These are phyloP conservation scores for Scheffersomyces amazonensis DNA, from an alignment of 805 yeast species.

Conservation along the genomic window DNA sequence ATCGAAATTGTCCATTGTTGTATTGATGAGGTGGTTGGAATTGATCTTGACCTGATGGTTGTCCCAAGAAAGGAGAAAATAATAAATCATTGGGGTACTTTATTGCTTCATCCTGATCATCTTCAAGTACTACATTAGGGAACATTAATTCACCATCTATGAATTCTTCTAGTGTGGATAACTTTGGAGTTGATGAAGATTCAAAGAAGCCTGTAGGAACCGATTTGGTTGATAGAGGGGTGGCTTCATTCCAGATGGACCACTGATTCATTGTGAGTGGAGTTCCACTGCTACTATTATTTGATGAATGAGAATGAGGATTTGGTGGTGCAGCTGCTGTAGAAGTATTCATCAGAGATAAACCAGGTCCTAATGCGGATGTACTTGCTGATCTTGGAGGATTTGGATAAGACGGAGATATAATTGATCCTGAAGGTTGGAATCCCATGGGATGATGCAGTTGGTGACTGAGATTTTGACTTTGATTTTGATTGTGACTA, in stretches of 20 bases:
- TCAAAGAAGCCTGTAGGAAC: neutral
- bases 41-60: neutral
- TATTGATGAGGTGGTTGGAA: too few relatives aligned
- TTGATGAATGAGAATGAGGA: neutral
- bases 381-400: neutral
- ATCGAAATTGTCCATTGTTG: too few relatives aligned
- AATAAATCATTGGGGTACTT: conserved; percentile 1
- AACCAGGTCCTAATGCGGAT: neutral
- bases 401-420: neutral
- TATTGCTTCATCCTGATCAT: neutral
- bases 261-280: neutral
- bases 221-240: neutral
- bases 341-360: neutral
- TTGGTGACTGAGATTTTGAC: too few relatives aligned
- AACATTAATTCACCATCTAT: neutral
- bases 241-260: neutral
- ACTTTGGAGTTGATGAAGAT: neutral
- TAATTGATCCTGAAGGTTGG: neutral
- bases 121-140: neutral
- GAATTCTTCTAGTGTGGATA: neutral
- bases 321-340: neutral
- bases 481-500: neutral
- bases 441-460: too few relatives aligned
- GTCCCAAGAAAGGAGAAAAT: conserved; percentile 2
- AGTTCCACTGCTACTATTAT: neutral